phyloP scores from a whole-genome alignment of 1,284 basidiomycete genomes.

The Boletus holoroseus region DNA sequence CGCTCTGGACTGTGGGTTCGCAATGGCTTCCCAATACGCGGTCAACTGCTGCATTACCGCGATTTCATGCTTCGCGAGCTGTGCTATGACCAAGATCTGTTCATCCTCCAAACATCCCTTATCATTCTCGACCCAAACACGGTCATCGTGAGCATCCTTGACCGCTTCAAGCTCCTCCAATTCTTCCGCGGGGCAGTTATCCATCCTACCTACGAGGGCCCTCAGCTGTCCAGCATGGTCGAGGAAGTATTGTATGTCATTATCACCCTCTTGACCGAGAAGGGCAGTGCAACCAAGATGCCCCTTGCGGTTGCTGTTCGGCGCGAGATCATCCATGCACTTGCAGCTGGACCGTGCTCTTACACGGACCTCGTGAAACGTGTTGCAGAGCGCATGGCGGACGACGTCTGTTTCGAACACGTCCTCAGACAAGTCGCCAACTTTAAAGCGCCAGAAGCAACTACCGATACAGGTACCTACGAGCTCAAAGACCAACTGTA shows the following conservation, averaged over 20 bases:
- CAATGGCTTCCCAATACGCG: constrained; percentile 93
- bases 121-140: constrained; percentile 75
- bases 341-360: constrained; percentile 83
- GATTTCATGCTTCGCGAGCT: constrained; percentile 94
- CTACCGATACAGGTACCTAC: constrained; percentile 79
- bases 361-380: constrained; percentile 92
- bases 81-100: constrained; percentile 96
- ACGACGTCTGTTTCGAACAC: constrained; percentile 80
- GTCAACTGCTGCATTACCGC: constrained; percentile 94
- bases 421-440: constrained; percentile 77
- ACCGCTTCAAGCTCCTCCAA: constrained; percentile 77
- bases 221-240: constrained; percentile 78
- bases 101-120: constrained; percentile 83
- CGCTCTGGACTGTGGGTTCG: constrained; percentile 95
- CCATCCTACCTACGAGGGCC: constrained; percentile 60
- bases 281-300: constrained; percentile 70
- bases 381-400: constrained; percentile 84
- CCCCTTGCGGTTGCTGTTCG: constrained; percentile 64
- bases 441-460: constrained; percentile 78
- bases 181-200: constrained; percentile 70
- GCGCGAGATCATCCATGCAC: constrained; percentile 85
- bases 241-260: constrained; percentile 91
- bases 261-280: constrained; percentile 84
- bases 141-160: constrained; percentile 81
- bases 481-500: constrained; percentile 81